These are phyloP conservation scores for Wickerhamiella azymoides DNA, from an alignment of 805 yeast species.

Conservation along the genomic window DNA sequence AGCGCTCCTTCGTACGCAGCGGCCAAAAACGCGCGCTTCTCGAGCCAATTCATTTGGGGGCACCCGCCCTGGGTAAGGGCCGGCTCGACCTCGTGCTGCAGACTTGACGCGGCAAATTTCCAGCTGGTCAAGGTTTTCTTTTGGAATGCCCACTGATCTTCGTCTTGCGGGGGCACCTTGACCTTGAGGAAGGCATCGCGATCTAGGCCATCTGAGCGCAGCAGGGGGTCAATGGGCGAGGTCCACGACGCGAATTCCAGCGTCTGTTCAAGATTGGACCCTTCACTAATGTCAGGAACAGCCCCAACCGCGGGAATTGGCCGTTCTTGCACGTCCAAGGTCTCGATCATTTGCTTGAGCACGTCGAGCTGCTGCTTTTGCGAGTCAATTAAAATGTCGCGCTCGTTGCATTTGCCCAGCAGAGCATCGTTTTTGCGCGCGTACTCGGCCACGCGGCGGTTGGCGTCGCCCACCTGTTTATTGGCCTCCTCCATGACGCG, in stretches of 20 bases:
- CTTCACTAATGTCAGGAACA: neutral
- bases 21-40: constrained; percentile 45
- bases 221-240: constrained; percentile 19
- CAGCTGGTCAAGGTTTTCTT: constrained; percentile 1
- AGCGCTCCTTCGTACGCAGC: constrained; percentile 69
- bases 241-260: constrained; percentile 16
- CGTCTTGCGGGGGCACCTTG: neutral
- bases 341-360: constrained; percentile 41
- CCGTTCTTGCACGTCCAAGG: constrained; percentile 16
- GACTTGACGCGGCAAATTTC: constrained; percentile 47
- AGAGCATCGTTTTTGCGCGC: constrained; percentile 52
- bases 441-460: constrained; percentile 48
- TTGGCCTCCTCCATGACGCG: constrained; percentile 40
- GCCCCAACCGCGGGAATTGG: constrained; percentile 12
- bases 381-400: constrained; percentile 50
- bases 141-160: constrained; percentile 2
- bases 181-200: constrained; percentile 12
- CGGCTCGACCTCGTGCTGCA: constrained; percentile 71
- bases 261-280: constrained; percentile 6
- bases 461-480: constrained; percentile 66
- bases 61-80: constrained; percentile 49
- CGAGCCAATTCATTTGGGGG: constrained; percentile 49
- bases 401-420: constrained; percentile 44
- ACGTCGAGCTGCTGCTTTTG: constrained; percentile 54
- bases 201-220: constrained; percentile 19